phyloP scores from a whole-genome alignment of 306 rosid species.

The Inga laurina region DNA sequence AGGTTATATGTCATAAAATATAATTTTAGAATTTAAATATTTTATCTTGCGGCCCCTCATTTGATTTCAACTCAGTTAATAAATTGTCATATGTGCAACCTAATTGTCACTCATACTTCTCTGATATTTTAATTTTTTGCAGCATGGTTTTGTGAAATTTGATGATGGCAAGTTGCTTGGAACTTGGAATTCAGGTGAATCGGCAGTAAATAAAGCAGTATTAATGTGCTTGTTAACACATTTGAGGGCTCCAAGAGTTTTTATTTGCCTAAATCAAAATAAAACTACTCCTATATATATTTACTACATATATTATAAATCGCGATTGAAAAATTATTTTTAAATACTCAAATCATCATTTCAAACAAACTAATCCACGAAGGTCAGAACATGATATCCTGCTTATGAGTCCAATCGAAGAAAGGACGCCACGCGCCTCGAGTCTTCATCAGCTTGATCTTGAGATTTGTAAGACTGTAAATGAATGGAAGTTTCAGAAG shows the following conservation, averaged over 20 bases:
- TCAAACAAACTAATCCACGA: constrained; percentile 32
- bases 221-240: neutral
- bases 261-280: no score
- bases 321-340: no score
- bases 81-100: no score
- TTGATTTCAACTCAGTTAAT: no score
- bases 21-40: no score
- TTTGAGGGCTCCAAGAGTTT: no score
- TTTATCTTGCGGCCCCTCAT: accelerated
- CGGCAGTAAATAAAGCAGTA: constrained; percentile 61
- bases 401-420: constrained; percentile 73
- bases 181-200: constrained; percentile 18
- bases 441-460: constrained; percentile 76
- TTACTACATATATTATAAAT: no score
- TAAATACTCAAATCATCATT: no score
- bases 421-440: constrained; percentile 59
- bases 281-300: no score
- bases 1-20: no score
- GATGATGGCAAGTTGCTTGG: constrained; percentile 32
- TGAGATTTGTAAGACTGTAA: constrained; percentile 71
- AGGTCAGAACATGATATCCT: constrained; percentile 78
- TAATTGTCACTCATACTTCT: no score
- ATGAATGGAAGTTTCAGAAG: constrained; percentile 61
- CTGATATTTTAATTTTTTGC: no score
- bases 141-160: constrained; percentile 53